Percentiles rank a stretch among this genome's conserved stretches.
These are phyloP conservation scores for Chrysochromulina parva DNA, from an alignment of 78 protist genomes.

Conservation along the genomic window DNA sequence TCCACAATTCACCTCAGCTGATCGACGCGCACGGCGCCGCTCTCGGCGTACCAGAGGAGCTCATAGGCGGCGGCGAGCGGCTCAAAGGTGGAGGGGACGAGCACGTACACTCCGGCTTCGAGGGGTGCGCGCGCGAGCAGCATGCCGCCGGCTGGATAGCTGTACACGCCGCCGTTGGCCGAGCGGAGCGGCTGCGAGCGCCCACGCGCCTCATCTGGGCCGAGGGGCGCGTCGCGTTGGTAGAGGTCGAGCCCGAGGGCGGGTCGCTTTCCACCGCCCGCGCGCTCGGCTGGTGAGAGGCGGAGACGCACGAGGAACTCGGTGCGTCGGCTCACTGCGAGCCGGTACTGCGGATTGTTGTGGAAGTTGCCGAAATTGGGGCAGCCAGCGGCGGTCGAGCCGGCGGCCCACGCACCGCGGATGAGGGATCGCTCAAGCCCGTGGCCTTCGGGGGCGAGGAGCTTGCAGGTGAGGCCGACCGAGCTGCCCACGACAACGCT, in stretches of 20 bases:
- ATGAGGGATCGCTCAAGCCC: not conserved
- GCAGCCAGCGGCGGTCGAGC: not conserved
- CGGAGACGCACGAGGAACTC: not conserved
- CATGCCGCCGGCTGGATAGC: not conserved
- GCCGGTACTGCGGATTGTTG: not conserved
- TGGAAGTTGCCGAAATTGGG: not conserved
- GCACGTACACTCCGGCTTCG: not conserved
- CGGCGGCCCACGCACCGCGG: not conserved
- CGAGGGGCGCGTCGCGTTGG: not conserved
- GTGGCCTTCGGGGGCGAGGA: not conserved
- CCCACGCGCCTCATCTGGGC: not conserved
- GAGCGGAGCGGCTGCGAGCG: not conserved
- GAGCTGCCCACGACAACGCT: not conserved
- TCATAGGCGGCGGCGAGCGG: not conserved
- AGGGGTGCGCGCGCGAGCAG: not conserved
- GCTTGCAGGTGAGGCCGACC: not conserved
- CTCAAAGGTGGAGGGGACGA: not conserved
- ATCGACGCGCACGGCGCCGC: no score
- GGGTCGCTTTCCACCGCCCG: not conserved
- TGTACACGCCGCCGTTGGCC: not conserved
- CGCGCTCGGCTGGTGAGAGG: not conserved
- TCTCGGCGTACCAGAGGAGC: not conserved
- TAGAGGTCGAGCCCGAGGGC: not conserved
- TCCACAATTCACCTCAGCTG: no score
- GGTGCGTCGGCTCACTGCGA: not conserved